A percentile compares a stretch with the other conserved stretches of the same genome.
Evolutionary conservation across 139 green algal genomes (phyloP).

Genomic region (Chlamydomonas applanata): DNA sequence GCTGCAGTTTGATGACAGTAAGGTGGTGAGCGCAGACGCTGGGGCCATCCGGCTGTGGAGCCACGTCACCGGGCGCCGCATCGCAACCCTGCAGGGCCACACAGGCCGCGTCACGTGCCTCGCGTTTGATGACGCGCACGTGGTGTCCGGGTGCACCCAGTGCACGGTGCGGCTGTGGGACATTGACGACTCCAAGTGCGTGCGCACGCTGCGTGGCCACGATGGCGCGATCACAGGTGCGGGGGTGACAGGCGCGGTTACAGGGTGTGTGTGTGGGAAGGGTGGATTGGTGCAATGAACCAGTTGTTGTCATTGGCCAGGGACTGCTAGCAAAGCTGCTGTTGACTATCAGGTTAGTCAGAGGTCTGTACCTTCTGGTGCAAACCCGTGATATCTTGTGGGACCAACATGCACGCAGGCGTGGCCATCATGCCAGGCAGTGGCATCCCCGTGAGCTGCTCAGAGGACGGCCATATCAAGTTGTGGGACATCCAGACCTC

Average conservation of each 20-base stretch:
- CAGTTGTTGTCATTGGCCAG: too few relatives aligned
- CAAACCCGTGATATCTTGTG: too few relatives aligned
- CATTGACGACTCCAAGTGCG: conserved; percentile 49
- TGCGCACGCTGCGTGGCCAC: conserved; percentile 42
- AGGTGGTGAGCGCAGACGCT: conserved; percentile 43
- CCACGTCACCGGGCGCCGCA: conserved; percentile 41
- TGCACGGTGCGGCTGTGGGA: conserved; percentile 41
- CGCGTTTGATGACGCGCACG: conserved; percentile 41
- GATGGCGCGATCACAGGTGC: conserved; percentile 27
- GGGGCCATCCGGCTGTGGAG: conserved; percentile 42
- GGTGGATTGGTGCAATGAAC: too few relatives aligned
- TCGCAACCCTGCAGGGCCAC: conserved; percentile 44
- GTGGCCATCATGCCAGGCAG: neutral
- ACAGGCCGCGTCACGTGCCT: conserved; percentile 34
- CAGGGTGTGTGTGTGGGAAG: too few relatives aligned
- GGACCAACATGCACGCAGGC: too few relatives aligned
- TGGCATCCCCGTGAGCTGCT: conserved; percentile 34
- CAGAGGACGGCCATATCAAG: conserved; percentile 40
- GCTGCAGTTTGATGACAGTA: conserved; percentile 48
- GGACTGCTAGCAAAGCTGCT: too few relatives aligned
- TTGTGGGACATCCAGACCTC: conserved; percentile 42
- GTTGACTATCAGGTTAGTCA: too few relatives aligned
- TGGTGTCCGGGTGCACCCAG: conserved; percentile 42
- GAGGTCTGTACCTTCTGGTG: too few relatives aligned
- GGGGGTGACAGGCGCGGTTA: too few relatives aligned